These are phyloP conservation scores for Pascua guehoae DNA, from an alignment of 1,284 basidiomycete species.

Conservation along the genomic window DNA sequence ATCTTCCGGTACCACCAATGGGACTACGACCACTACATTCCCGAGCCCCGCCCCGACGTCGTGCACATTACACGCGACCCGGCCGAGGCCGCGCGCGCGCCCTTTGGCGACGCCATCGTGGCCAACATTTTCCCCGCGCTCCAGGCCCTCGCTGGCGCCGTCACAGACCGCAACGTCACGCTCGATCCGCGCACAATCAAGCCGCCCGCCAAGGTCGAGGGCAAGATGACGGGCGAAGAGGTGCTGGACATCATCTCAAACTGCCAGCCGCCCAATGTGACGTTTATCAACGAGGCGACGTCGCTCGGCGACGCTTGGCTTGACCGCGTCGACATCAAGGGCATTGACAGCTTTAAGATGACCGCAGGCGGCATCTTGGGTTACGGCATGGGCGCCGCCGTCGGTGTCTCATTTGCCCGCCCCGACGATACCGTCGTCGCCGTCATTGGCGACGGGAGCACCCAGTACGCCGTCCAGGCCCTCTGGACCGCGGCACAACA, in stretches of 20 bases:
- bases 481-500: slow-evolving; percentile 9
- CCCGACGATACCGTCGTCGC: slow-evolving; percentile 14
- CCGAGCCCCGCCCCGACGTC: neutral
- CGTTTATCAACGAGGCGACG: slow-evolving; percentile 15
- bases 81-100: slow-evolving; percentile 11
- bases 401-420: slow-evolving; percentile 6
- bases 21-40: slow-evolving; percentile 7
- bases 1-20: slow-evolving; percentile 13
- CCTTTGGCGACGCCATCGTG: slow-evolving; percentile 10
- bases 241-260: slow-evolving; percentile 3
- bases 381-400: slow-evolving; percentile 9
- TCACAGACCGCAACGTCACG: neutral
- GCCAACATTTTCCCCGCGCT: slow-evolving; percentile 2
- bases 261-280: neutral
- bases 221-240: slow-evolving; percentile 6
- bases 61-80: slow-evolving; percentile 11
- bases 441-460: slow-evolving; percentile 11
- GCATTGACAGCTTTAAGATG: slow-evolving; percentile 6
- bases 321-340: slow-evolving; percentile 1
- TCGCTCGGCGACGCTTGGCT: slow-evolving; percentile 6
- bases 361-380: slow-evolving; percentile 12
- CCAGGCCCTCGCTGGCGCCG: neutral
- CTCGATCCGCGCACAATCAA: neutral
- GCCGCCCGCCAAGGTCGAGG: neutral
- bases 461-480: slow-evolving; percentile 12